These are phyloP conservation scores for Halophytophthora polymorphica DNA, from an alignment of 352 stramenopile genomes.

Conservation along the genomic window DNA sequence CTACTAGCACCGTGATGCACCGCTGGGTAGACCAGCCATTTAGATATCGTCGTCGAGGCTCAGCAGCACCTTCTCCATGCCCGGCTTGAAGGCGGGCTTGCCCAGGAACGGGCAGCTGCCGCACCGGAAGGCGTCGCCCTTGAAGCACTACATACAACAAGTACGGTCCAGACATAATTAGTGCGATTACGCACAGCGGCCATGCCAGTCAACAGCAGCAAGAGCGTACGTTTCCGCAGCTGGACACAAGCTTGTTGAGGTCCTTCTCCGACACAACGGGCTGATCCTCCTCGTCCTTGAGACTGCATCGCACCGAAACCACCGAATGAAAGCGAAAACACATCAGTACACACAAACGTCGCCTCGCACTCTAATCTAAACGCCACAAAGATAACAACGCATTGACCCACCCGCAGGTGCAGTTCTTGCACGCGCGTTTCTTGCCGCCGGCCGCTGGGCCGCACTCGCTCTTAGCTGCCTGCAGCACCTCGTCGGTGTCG, in stretches of 20 bases:
- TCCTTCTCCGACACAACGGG: conserved; percentile 73
- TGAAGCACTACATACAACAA: conserved; percentile 86
- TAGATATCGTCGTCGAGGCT: conserved; percentile 87
- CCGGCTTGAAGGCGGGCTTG: conserved; percentile 95
- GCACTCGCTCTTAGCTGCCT: conserved; percentile 67
- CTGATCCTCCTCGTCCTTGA: conserved; percentile 72
- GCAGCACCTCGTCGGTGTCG: conserved; percentile 78
- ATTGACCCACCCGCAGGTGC: conserved; percentile 89
- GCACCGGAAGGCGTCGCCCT: conserved; percentile 97
- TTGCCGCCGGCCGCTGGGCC: conserved; percentile 86
- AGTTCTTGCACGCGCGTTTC: conserved; percentile 95
- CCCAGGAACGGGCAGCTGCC: conserved; percentile 95
- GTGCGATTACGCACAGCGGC: neutral
- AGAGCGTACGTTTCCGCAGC: conserved; percentile 74
- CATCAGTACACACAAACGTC: neutral
- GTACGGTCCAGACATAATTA: conserved; percentile 5
- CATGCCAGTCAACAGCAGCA: neutral
- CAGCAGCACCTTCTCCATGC: conserved; percentile 83
- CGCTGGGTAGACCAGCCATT: neutral
- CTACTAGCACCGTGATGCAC: no score
- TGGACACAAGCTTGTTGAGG: conserved; percentile 72
- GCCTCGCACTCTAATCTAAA: neutral
- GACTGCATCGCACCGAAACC: conserved; percentile 19
- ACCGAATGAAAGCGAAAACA: neutral
- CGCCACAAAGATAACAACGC: neutral